A percentile compares a stretch with the other conserved stretches of the same genome.
These are phyloP conservation scores for Curvularia sp. DNA, from an alignment of 2,329 filamentous ascomycete species.

Conservation along the genomic window DNA sequence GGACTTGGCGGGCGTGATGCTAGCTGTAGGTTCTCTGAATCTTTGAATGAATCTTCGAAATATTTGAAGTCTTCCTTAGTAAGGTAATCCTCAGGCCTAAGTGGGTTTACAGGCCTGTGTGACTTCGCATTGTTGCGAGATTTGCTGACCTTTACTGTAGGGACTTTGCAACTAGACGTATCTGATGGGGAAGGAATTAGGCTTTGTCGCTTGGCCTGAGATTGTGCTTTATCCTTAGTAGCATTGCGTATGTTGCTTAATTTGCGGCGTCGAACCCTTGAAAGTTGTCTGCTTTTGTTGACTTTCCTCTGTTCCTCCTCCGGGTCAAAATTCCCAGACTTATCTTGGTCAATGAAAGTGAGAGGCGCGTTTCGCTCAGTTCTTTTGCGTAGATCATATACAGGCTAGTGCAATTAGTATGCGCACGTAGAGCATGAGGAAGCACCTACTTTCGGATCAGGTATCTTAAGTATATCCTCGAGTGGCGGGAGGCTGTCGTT, in stretches of 20 bases:
- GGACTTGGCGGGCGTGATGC: slow-evolving; percentile 28
- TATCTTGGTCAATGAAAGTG: slow-evolving; percentile 48
- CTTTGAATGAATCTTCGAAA: slow-evolving; percentile 15
- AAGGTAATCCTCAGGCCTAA: slow-evolving; percentile 17
- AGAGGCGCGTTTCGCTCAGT: slow-evolving; percentile 27
- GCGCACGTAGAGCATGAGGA: background rate
- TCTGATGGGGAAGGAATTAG: background rate
- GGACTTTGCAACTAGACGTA: background rate
- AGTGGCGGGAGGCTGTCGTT: slow-evolving; percentile 14
- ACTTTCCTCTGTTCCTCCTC: slow-evolving; percentile 21
- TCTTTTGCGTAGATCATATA: slow-evolving; percentile 35
- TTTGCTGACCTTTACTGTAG: background rate
- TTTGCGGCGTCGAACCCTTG: slow-evolving; percentile 20
- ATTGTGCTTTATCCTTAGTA: background rate
- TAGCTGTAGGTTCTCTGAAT: slow-evolving; percentile 3
- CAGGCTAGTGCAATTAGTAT: slow-evolving; percentile 19
- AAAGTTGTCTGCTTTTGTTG: slow-evolving; percentile 29
- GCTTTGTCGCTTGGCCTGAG: background rate
- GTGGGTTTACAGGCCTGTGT: too few species aligned
- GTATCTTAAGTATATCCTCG: slow-evolving; percentile 21
- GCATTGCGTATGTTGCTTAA: slow-evolving; percentile 32
- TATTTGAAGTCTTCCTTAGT: slow-evolving; percentile 24
- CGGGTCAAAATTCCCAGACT: slow-evolving; percentile 49
- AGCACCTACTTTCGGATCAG: slow-evolving; percentile 17
- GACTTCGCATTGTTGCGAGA: background rate